phyloP scores from a whole-genome alignment of 495 filamentous ascomycete species.

The Penicillium coffeae region DNA sequence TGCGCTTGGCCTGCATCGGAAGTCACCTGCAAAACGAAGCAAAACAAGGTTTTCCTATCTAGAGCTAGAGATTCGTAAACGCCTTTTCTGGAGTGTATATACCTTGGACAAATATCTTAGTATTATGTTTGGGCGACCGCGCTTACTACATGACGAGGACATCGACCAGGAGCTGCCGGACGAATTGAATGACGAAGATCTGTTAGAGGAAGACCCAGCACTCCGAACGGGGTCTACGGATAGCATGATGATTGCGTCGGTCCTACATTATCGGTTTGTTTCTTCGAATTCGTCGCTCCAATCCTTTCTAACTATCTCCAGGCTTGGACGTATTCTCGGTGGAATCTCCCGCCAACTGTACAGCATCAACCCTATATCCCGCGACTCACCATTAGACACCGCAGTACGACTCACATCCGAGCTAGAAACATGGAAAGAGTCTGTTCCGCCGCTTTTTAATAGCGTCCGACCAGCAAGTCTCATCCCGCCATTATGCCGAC shows the following conservation, averaged over 20 bases:
- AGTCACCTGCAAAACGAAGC: conserved; percentile 25
- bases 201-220: conserved; percentile 39
- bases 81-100: conserved; percentile 56
- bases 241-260: conserved; percentile 48
- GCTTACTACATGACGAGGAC: conserved; percentile 50
- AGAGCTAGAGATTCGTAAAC: conserved; percentile 44
- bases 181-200: conserved; percentile 51
- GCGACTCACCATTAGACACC: conserved; percentile 37
- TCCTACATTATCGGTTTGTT: conserved; percentile 41
- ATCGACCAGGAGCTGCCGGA: conserved; percentile 53
- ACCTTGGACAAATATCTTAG: conserved; percentile 57
- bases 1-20: conserved; percentile 42
- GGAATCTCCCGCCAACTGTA: conserved; percentile 49
- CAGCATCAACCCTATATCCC: conserved; percentile 37
- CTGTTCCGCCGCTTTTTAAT: conserved; percentile 42
- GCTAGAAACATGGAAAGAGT: conserved; percentile 38
- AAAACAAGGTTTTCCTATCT: conserved; percentile 32
- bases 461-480: conserved; percentile 44
- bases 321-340: conserved; percentile 41
- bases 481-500: conserved; percentile 49
- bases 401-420: conserved; percentile 35
- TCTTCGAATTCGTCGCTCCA: not conserved
- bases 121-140: conserved; percentile 50
- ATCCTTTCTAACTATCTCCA: conserved; percentile 6
- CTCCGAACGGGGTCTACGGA: conserved; percentile 30